Base-by-base conservation (phyloP, 345 rosid genomes). In the Gossypium ekmanianum region DNA sequence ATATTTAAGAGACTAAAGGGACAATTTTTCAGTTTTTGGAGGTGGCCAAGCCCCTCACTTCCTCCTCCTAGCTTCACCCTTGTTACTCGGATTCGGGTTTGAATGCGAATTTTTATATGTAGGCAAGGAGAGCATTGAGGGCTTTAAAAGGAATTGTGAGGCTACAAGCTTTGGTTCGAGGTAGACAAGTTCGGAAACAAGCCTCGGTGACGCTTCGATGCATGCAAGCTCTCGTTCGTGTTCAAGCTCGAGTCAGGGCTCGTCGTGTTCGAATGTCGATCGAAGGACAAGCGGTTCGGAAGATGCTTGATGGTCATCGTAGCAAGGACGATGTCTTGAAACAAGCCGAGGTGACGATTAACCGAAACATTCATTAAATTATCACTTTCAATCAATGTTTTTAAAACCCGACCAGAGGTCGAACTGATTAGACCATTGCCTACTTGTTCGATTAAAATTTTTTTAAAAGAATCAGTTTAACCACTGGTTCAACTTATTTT, bases 141-240 rank as follows among this genome's bases (percentile, higher is more conserved):
- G 98, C 98, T 11, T 81, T 94, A 85, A 94, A 85, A 87, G 98
- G 95, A 55, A 87, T 94, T 27, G 98, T 94, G 20, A 91, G 97
- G 77, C 87, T 94, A 44, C 98, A 94, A 84, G 98, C 98, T 71
- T 64, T 94, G 24, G 97, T 91, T 65, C 89, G 98, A 66, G 98
- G 97, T 43, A 75, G 98, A 72, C 97, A 92, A 76, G 97, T 92
- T 77, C 89, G 98, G 85, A 94, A 94, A 79, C 98, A 94, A 71
- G 98, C 98, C 43, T 97, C 97, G 18, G 98, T 92, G 50, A 94
- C 98, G 41, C 83, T 94, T 27, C 88, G 91, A 80, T 91, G 98
- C 72, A 94, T 94, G 98, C 98, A 94, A 83, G 98, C 98, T 80
- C 91, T 94, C 3, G 97, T 92, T 43, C 80, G 98, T 41, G 97